A percentile compares a stretch with the other conserved stretches of the same genome.
Conservation (phyloP, 2,329 filamentous ascomycete genomes). For the Didymella sp. region DNA sequence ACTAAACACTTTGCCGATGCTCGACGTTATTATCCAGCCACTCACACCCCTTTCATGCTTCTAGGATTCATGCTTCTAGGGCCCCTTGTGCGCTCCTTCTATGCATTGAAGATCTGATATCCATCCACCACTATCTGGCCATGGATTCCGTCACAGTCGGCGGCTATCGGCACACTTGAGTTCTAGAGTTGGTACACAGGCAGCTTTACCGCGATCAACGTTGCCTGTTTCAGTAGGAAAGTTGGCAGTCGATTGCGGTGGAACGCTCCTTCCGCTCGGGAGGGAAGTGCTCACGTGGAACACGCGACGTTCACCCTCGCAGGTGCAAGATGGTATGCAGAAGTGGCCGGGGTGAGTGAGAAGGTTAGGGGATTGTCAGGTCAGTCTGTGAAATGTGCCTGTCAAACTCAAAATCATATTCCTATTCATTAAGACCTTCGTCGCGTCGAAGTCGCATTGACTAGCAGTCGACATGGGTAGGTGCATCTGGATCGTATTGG, state of each 20-base stretch:
- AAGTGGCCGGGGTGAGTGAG: background rate
- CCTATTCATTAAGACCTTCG: too few relatives aligned
- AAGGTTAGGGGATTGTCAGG: background rate
- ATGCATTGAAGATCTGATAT: background rate
- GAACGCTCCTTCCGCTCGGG: conserved; percentile 3
- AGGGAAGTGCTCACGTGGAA: background rate
- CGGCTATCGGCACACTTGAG: background rate
- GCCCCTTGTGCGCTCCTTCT: background rate
- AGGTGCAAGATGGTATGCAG: background rate
- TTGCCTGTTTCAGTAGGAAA: conserved; percentile 10
- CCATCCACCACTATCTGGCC: background rate
- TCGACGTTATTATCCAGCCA: background rate
- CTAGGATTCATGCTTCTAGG: background rate
- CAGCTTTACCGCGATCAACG: background rate
- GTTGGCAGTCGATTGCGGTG: conserved; percentile 8
- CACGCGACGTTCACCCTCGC: background rate
- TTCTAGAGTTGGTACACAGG: background rate
- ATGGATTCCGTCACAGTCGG: background rate
- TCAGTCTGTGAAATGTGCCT: too few relatives aligned
- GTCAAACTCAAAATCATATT: too few relatives aligned
- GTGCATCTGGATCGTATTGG: background rate
- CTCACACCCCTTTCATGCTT: background rate
- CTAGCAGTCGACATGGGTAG: too few relatives aligned
- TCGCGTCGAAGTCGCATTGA: background rate
- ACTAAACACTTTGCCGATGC: background rate